Base-by-base conservation (phyloP, 495 filamentous ascomycete genomes). In the Jackrogersella minutella region DNA sequence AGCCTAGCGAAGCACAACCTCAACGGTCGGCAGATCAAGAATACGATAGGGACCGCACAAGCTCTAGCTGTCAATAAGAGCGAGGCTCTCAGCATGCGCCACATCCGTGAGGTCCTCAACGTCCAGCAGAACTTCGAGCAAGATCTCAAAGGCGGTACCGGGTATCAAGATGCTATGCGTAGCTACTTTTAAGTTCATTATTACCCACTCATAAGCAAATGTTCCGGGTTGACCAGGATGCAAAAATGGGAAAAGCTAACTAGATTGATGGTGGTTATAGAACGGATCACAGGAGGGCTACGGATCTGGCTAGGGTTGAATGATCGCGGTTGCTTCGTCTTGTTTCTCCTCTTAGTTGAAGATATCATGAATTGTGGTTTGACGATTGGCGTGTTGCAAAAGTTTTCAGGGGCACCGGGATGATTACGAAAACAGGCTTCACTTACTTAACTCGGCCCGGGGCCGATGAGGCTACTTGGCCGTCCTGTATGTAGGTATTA, bases 1-100 rank as follows among this genome's bases (percentile, higher is more conserved):
- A 73, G 73, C 36, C 77, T 97, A 44, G 84, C 90, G 0, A 81
- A 87, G 40, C 86, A 90, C 70, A 87, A 87, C 37, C 77, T 97
- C 54, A 97, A 97, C 70, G 93, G 93, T n/a, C 86, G 93, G 61
- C 93, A 96, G 82, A 97, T 97, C 83, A 97, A 97, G 80, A 97
- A 97, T 75, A 90, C 88, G 4, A 90, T 96, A 40, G 85, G 91
- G 52, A 93, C 92, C 2, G 91, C 93, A 0, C 93, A 97, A 74
- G 90, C 90, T 0, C 82, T 97, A 11, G 93, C 93, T 2, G 86
- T 95, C 59, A 90, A 92, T 64, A 90, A 93, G 73, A 80, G 80
- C 36, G 82, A 87, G 36, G 82, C 83, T 0, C 81, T 97, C 5
- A 83, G 84, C 1, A 93, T 96, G 88, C 84, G 86, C 40, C 91